phyloP scores from a whole-genome alignment of 2,329 filamentous ascomycete genomes.

The Tympanopsis confertula region DNA sequence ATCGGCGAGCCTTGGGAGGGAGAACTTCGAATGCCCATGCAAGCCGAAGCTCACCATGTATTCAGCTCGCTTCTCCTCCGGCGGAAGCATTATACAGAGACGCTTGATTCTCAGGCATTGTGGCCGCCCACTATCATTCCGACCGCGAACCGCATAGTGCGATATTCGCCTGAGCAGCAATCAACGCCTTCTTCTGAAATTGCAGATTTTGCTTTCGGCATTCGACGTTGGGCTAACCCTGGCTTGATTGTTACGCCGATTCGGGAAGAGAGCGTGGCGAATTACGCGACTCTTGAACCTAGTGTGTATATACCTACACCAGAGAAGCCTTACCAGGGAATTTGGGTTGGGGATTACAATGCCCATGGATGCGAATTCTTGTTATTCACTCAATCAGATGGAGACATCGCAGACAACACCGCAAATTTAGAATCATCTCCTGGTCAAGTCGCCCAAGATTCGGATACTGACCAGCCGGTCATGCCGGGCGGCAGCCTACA shows the following conservation, averaged over 20 bases:
- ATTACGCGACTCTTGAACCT: slow-evolving; percentile 42
- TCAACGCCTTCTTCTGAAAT: no score
- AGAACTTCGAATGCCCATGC: neutral
- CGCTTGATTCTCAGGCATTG: neutral
- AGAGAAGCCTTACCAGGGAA: slow-evolving; percentile 50
- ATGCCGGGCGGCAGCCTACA: neutral
- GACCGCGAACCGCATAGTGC: neutral
- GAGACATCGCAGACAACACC: neutral
- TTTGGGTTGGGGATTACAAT: slow-evolving; percentile 55
- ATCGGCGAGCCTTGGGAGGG: no score
- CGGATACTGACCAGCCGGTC: no score
- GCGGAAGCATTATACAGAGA: no score
- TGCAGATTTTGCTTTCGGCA: neutral
- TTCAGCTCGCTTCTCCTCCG: no score
- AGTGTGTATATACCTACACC: slow-evolving; percentile 40
- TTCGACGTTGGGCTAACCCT: neutral
- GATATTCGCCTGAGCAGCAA: neutral
- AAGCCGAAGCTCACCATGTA: neutral
- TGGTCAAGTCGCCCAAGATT: no score
- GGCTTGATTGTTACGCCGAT: no score
- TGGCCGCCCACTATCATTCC: neutral
- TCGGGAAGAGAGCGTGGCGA: slow-evolving; percentile 40
- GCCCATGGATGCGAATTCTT: slow-evolving; percentile 54
- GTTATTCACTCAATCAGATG: slow-evolving; percentile 41
- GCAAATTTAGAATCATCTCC: no score